phyloP scores from a whole-genome alignment of 2,329 filamentous ascomycete genomes.

The Fusarium pseudonygamai region DNA sequence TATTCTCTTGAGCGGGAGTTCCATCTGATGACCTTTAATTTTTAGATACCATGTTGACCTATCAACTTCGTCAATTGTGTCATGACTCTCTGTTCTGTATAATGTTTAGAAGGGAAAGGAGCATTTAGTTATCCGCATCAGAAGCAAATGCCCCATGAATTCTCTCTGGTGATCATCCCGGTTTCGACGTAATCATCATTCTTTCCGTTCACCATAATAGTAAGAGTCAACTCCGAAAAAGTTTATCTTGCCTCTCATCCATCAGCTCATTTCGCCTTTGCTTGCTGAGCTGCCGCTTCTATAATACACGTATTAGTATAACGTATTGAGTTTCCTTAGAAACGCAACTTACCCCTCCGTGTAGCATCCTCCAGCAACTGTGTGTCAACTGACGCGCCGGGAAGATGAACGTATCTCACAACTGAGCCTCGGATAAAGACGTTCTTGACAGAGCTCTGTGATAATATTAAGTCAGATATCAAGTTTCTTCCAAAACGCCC shows the following conservation, averaged over 20 bases:
- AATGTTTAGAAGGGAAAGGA: slow-evolving; percentile 17
- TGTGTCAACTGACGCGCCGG: slow-evolving; percentile 83
- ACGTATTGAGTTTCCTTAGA: background rate
- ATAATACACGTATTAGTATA: slow-evolving; percentile 12
- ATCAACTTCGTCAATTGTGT: background rate
- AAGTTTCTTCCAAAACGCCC: background rate
- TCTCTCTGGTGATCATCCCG: slow-evolving; percentile 31
- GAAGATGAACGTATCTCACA: slow-evolving; percentile 91
- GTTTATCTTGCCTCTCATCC: slow-evolving; percentile 5
- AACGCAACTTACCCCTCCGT: slow-evolving; percentile 71
- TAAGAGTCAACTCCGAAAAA: slow-evolving; percentile 4
- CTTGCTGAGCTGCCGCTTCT: slow-evolving; percentile 68
- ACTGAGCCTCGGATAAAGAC: slow-evolving; percentile 95
- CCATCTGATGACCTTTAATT: background rate
- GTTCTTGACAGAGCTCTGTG: slow-evolving; percentile 82
- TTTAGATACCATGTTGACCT: background rate
- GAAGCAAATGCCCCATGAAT: slow-evolving; percentile 42
- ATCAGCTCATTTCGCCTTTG: slow-evolving; percentile 61
- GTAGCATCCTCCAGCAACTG: slow-evolving; percentile 91
- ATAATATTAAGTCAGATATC: background rate
- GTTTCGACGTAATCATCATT: slow-evolving; percentile 26
- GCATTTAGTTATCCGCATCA: slow-evolving; percentile 44
- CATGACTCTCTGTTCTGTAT: background rate
- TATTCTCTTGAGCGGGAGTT: background rate
- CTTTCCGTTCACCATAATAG: background rate